phyloP scores from a whole-genome alignment of 768 basidiomycete genomes.

The Porphyrellus cyaneotinctus region DNA sequence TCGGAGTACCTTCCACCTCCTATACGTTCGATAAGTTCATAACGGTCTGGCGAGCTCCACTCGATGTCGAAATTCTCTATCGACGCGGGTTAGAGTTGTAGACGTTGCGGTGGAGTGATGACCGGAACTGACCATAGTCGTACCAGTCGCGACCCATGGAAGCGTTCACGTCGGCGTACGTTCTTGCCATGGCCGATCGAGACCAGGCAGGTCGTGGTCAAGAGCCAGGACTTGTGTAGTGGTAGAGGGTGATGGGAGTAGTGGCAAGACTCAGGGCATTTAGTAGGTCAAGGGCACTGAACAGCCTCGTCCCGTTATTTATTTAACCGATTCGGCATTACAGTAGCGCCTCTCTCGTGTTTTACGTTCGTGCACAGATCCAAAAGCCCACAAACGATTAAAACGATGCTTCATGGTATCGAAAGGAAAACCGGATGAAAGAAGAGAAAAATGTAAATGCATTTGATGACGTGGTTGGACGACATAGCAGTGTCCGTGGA shows the following conservation, averaged over 20 bases:
- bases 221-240: constrained; percentile 15
- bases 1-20: constrained; percentile 67
- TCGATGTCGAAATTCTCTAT: constrained; percentile 56
- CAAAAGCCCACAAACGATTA: not conserved
- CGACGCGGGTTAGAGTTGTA: not conserved
- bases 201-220: constrained; percentile 13
- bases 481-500: constrained; percentile 24
- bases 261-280: constrained; percentile 29
- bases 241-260: constrained; percentile 14
- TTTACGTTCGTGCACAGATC: not conserved
- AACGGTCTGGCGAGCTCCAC: constrained; percentile 64
- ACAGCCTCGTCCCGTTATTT: constrained; percentile 15
- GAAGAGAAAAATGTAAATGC: constrained; percentile 16
- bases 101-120: not conserved
- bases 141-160: constrained; percentile 57
- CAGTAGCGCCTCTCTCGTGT: not conserved
- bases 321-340: not conserved
- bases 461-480: constrained; percentile 21
- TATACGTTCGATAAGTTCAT: constrained; percentile 60
- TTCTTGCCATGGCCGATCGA: constrained; percentile 38
- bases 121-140: constrained; percentile 48
- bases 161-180: constrained; percentile 57
- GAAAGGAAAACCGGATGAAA: constrained; percentile 3
- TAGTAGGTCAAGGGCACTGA: constrained; percentile 18
- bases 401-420: constrained; percentile 21